Evolutionary conservation across 1,139 yeast genomes (phyloP).

Genomic region (Hyphopichia wangnamkhiaoensis): DNA sequence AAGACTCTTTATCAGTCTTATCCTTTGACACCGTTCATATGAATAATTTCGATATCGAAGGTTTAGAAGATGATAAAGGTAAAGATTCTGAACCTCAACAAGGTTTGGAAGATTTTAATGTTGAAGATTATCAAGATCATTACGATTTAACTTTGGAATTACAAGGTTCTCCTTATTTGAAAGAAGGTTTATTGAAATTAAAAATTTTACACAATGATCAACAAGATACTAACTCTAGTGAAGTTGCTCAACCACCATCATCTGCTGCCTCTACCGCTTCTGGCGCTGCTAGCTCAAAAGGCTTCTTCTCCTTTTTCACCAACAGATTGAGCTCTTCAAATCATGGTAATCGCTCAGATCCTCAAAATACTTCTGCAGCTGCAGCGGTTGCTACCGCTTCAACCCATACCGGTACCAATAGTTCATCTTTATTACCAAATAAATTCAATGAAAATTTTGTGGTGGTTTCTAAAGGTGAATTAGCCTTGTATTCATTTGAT

Average conservation of each 20-base stretch:
- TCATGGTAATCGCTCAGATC: slow-evolving; percentile 2
- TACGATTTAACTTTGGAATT: slow-evolving; percentile 63
- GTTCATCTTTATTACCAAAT: slow-evolving; percentile 15
- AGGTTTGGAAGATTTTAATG: slow-evolving; percentile 39
- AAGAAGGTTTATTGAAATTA: slow-evolving; percentile 68
- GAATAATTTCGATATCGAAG: slow-evolving; percentile 15
- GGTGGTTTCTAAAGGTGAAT: slow-evolving; percentile 59
- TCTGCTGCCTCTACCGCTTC: slow-evolving; percentile 27
- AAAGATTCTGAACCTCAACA: slow-evolving; percentile 17
- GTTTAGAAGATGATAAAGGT: slow-evolving; percentile 11
- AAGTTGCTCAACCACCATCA: slow-evolving; percentile 19
- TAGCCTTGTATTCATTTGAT: slow-evolving; percentile 55
- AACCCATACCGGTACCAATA: slow-evolving; percentile 18
- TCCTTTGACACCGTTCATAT: slow-evolving; percentile 37
- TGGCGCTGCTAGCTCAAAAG: slow-evolving; percentile 12
- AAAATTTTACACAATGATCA: slow-evolving; percentile 46
- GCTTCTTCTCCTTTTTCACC: slow-evolving; percentile 28
- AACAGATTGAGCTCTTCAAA: slow-evolving; percentile 10
- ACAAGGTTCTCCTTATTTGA: slow-evolving; percentile 76
- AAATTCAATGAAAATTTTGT: slow-evolving; percentile 53
- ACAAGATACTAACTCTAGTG: slow-evolving; percentile 29
- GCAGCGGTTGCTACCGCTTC: slow-evolving; percentile 6
- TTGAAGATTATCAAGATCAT: slow-evolving; percentile 48
- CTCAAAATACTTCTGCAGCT: slow-evolving; percentile 7
- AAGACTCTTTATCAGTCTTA: slow-evolving; percentile 39